Evolutionary conservation across 176 grass and related monocot genomes (phyloP).

Genomic region (Raddia distichophylla): DNA sequence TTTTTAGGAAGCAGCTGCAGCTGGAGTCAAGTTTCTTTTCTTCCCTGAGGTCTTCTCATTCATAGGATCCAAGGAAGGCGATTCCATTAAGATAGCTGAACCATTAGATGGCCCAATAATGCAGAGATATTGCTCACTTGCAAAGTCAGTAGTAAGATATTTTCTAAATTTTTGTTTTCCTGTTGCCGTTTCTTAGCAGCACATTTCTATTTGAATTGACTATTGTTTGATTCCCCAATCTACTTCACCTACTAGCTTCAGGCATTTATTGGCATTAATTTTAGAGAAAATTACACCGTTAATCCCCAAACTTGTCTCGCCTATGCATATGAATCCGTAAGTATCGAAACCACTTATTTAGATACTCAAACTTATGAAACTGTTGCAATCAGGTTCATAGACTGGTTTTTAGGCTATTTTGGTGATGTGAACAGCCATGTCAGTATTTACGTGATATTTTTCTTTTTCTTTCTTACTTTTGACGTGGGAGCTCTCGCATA

Average conservation of each 20-base stretch:
- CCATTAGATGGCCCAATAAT: conserved; percentile 88
- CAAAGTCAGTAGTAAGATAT: conserved; percentile 59
- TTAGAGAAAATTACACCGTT: too few relatives aligned
- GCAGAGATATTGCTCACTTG: conserved; percentile 92
- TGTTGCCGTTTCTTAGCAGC: not conserved
- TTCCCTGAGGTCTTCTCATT: conserved; percentile 97
- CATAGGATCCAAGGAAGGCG: conserved; percentile 70
- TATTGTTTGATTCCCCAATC: not conserved
- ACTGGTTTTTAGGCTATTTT: too few relatives aligned
- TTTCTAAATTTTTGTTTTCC: conserved; percentile 21
- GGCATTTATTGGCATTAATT: not conserved
- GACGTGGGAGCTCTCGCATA: too few relatives aligned
- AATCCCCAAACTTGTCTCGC: too few relatives aligned
- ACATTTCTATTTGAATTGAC: not conserved
- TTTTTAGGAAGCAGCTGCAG: conserved; percentile 67
- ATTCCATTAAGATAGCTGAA: conserved; percentile 79
- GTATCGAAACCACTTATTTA: too few relatives aligned
- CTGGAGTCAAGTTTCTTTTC: conserved; percentile 80
- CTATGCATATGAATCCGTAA: too few relatives aligned
- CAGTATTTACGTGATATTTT: too few relatives aligned
- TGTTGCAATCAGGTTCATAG: too few relatives aligned
- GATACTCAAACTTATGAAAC: too few relatives aligned
- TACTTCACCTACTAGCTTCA: not conserved
- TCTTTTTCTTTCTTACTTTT: too few relatives aligned
- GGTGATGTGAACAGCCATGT: too few relatives aligned